These are phyloP conservation scores for Pythium oligandrum DNA, from an alignment of 352 stramenopile genomes.

Conservation along the genomic window DNA sequence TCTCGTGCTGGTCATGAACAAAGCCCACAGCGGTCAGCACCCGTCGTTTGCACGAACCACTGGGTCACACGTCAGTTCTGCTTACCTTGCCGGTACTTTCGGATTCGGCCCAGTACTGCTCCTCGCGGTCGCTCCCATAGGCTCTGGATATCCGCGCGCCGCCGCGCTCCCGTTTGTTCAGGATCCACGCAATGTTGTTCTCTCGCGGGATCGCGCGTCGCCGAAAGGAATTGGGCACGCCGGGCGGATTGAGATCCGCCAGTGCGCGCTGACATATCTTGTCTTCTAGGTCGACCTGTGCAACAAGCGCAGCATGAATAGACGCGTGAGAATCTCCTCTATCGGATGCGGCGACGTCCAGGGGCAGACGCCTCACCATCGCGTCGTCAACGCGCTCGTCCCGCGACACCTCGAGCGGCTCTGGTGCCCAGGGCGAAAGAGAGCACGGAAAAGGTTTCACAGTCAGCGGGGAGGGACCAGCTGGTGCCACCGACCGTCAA, in stretches of 20 bases:
- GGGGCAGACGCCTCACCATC: slow-evolving; percentile 1
- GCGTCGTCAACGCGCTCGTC: slow-evolving; percentile 1
- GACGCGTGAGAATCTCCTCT: background rate
- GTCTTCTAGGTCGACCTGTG: slow-evolving; percentile 28
- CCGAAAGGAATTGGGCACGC: slow-evolving; percentile 72
- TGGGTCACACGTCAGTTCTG: too few species aligned
- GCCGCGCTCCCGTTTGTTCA: slow-evolving; percentile 55
- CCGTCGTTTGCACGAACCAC: too few species aligned
- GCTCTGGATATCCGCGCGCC: slow-evolving; percentile 32
- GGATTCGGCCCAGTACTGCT: slow-evolving; percentile 78
- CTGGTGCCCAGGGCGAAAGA: background rate
- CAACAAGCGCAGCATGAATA: background rate
- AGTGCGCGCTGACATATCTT: slow-evolving; percentile 76
- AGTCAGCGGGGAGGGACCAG: background rate
- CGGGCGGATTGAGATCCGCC: slow-evolving; percentile 60
- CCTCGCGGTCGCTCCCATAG: slow-evolving; percentile 40
- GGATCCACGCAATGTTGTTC: slow-evolving; percentile 61
- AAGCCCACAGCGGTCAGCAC: too few species aligned
- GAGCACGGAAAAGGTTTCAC: slow-evolving; percentile 13
- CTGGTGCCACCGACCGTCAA: slow-evolving; percentile 9
- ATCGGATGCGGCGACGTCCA: background rate
- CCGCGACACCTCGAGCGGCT: background rate
- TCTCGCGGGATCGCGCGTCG: slow-evolving; percentile 41
- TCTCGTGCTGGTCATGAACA: slow-evolving; percentile 50
- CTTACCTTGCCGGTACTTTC: slow-evolving; percentile 72